phyloP scores from a whole-genome alignment of 495 filamentous ascomycete species.

The Aspergillus incahuasiensis region DNA sequence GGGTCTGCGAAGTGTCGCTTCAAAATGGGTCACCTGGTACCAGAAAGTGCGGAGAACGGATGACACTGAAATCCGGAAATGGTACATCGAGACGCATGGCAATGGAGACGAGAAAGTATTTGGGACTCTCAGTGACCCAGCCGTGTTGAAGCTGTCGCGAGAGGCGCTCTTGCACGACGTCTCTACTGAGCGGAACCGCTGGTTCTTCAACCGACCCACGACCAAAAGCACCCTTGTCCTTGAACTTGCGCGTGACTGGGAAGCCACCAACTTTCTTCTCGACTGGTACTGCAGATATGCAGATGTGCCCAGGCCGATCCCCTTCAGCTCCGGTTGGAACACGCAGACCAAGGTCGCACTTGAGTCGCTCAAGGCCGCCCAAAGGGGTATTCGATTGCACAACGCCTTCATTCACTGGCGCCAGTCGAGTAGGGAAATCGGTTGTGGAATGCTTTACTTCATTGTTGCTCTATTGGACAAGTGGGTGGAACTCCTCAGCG shows the following conservation, averaged over 20 bases:
- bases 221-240: conserved; percentile 40
- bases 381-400: conserved; percentile 57
- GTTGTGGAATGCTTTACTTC: conserved; percentile 56
- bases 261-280: conserved; percentile 54
- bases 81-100: conserved; percentile 39
- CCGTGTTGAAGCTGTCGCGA: conserved; percentile 43
- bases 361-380: conserved; percentile 48
- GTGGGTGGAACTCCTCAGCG: conserved; percentile 51
- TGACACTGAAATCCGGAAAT: conserved; percentile 45
- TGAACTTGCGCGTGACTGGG: conserved; percentile 48
- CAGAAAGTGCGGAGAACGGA: conserved; percentile 41
- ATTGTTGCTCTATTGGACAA: conserved; percentile 56
- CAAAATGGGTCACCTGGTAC: conserved; percentile 51
- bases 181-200: conserved; percentile 36
- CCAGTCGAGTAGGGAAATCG: conserved; percentile 51
- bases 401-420: conserved; percentile 61
- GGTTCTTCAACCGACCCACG: conserved; percentile 37
- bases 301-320: conserved; percentile 46
- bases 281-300: conserved; percentile 55
- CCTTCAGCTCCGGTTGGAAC: conserved; percentile 60
- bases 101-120: conserved; percentile 34
- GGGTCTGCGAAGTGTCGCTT: conserved; percentile 40
- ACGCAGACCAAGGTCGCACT: conserved; percentile 52
- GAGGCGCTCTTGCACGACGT: conserved; percentile 44
- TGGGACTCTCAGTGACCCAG: conserved; percentile 38